Evolutionary conservation across 2,329 filamentous ascomycete species (phyloP), one percentile per base, ranked within the genome.

Genomic region (Huntiella savannae): DNA sequence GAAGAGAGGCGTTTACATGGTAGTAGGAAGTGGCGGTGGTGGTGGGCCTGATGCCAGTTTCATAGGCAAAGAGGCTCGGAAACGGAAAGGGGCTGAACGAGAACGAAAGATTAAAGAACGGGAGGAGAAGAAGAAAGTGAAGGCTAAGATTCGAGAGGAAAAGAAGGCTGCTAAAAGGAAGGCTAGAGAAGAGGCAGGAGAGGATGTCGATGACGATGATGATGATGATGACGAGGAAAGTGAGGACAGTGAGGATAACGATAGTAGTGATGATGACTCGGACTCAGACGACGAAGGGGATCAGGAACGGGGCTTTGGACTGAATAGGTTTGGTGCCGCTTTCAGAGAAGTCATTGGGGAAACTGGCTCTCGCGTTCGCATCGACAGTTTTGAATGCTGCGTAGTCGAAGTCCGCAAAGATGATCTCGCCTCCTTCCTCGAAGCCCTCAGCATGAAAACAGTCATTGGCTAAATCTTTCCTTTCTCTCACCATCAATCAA

Each of bases 401-500:
- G 91, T 96, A 5, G 87, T 96, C 40, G 91, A 98, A 60, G 88
- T 98, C n/a, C 79, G 79, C 63, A 95, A 94, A 66, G 91, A 96
- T 58, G 91, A 96, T 62, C 64, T 98, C 22, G 76, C 77, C 12
- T 84, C 80, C 0, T 98, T 98, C 60, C 66, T 98, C 53, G 91
- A 98, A 65, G 79, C 80, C 47, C 62, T 98, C 58, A 95, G 87
- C 62, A 79, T 86, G 72, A 93, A 92, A 70, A 78, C 78, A 48
- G 86, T 96, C 13, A 80, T 79, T 46, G 74, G 75, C 38, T 79
- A 15, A 34, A 19, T 19, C 17, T 19, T 19, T 28, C 22, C 8
- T 7, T 28, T 8, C 22, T 7, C 8, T 16, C 10, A 5, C 12
- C 15, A 0, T 43, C 17, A 17, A n/a, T 11, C 17, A 22, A 28